Conservation (phyloP, 1,139 yeast species). For the Taphrina deformans region DNA sequence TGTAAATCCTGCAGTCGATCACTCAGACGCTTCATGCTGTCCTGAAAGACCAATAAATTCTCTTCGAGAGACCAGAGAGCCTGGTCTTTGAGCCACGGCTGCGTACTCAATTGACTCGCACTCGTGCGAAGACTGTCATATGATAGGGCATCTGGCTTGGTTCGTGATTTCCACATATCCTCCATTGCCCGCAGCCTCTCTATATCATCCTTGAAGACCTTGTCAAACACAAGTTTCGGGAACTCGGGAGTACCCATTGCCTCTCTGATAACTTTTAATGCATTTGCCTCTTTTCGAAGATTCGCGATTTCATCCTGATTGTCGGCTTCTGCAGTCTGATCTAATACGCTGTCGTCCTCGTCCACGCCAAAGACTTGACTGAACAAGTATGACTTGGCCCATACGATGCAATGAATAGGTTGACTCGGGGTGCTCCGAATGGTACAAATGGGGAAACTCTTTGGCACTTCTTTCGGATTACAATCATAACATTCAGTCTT, state of each 20-base stretch:
- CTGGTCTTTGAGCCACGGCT: conserved; percentile 57
- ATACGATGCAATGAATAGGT: conserved; percentile 93
- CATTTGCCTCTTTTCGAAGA: conserved; percentile 71
- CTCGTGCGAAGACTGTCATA: conserved; percentile 42
- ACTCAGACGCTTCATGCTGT: conserved; percentile 44
- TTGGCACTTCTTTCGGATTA: conserved; percentile 80
- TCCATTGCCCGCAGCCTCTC: conserved; percentile 69
- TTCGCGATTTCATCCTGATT: conserved; percentile 62
- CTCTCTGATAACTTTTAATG: conserved; percentile 62
- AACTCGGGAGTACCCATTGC: conserved; percentile 47
- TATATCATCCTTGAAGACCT: conserved; percentile 69
- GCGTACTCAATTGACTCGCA: conserved; percentile 40
- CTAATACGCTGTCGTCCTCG: conserved; percentile 45
- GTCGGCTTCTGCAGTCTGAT: conserved; percentile 58
- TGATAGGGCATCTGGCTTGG: conserved; percentile 64
- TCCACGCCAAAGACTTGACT: conserved; percentile 71
- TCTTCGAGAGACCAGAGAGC: conserved; percentile 63
- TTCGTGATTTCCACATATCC: conserved; percentile 73
- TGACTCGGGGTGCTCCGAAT: conserved; percentile 95
- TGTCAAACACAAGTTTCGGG: conserved; percentile 47
- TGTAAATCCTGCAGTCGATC: conserved; percentile 56
- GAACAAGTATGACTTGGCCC: conserved; percentile 93
- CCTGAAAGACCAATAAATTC: conserved; percentile 61
- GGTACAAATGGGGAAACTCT: conserved; percentile 92
- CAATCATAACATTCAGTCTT: conserved; percentile 92